Evolutionary conservation across 352 stramenopile genomes (phyloP).

Genomic region (Sclerospora graminicola): DNA sequence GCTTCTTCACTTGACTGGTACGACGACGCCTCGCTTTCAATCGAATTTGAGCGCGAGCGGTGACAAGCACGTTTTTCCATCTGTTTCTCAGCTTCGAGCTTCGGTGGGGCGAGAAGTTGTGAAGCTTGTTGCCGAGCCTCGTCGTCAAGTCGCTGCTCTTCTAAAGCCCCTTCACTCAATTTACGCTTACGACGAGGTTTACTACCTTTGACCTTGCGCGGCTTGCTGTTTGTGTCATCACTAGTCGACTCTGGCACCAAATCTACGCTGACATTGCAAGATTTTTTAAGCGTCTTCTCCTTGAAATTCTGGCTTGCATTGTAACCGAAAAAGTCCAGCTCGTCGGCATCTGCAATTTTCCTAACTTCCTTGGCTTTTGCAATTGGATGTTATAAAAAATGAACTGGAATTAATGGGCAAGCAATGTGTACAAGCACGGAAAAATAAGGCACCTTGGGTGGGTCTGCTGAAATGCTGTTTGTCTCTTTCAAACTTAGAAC

Average conservation of each 20-base stretch:
- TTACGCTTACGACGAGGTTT: slow-evolving; percentile 75
- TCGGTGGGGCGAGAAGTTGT: slow-evolving; percentile 43
- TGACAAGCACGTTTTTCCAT: slow-evolving; percentile 37
- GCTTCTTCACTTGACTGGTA: slow-evolving; percentile 7
- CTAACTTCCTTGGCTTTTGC: slow-evolving; percentile 3
- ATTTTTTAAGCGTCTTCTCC: slow-evolving; percentile 21
- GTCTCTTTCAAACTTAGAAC: slow-evolving; percentile 41
- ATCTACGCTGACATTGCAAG: slow-evolving; percentile 59
- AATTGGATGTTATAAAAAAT: slow-evolving; percentile 1
- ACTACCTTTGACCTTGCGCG: slow-evolving; percentile 39
- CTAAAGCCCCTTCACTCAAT: slow-evolving; percentile 66
- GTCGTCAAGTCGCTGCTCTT: slow-evolving; percentile 56
- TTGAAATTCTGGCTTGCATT: slow-evolving; percentile 28
- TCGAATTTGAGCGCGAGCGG: slow-evolving; percentile 30
- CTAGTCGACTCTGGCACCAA: slow-evolving; percentile 56
- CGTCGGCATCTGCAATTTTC: slow-evolving; percentile 25
- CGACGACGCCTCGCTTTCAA: slow-evolving; percentile 15
- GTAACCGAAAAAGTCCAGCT: slow-evolving; percentile 79
- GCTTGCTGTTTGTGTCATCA: slow-evolving; percentile 30
- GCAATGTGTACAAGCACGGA: not conserved
- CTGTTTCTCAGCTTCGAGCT: slow-evolving; percentile 26
- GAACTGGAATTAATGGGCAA: not conserved
- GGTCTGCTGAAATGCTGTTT: slow-evolving; percentile 47
- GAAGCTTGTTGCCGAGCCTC: slow-evolving; percentile 63
- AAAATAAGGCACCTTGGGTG: slow-evolving; percentile 2